Conservation (phyloP, 495 filamentous ascomycete genomes). For the Glonium stellatum region DNA sequence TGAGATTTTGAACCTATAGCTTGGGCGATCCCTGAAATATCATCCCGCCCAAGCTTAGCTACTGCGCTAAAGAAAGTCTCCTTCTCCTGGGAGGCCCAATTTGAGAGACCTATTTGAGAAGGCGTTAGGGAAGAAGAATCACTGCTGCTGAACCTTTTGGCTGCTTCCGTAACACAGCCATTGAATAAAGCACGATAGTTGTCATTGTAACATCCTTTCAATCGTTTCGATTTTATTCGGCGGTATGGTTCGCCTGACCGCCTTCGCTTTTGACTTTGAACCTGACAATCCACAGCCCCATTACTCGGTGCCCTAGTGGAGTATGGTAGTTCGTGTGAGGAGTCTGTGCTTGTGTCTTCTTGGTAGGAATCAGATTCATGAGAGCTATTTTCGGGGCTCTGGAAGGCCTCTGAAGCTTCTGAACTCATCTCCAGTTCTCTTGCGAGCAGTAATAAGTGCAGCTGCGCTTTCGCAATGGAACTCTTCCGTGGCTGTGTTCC, state of each 20-base stretch:
- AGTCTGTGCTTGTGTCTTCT: neutral
- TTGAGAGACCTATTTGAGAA: constrained; percentile 59
- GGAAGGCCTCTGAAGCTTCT: neutral
- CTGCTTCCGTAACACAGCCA: constrained; percentile 12
- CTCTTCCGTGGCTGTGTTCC: too few species aligned
- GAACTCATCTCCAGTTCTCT: neutral
- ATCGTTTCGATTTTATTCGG: constrained; percentile 6
- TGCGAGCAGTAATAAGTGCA: neutral
- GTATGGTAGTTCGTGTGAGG: neutral
- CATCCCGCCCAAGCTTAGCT: constrained; percentile 53
- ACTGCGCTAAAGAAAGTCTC: constrained; percentile 58
- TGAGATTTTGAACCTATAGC: constrained; percentile 64
- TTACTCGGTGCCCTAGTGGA: neutral
- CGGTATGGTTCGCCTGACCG: neutral
- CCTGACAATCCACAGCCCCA: neutral
- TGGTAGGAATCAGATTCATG: constrained; percentile 10
- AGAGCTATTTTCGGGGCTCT: neutral
- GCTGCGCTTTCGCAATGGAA: too few species aligned
- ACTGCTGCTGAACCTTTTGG: constrained; percentile 13
- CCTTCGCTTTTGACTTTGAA: constrained; percentile 1
- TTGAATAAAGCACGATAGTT: constrained; percentile 28
- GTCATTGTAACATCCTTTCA: constrained; percentile 20
- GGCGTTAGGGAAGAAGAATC: constrained; percentile 16
- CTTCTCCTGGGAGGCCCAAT: constrained; percentile 69
- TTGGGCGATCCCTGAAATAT: constrained; percentile 53